phyloP scores from a whole-genome alignment of 2,329 filamentous ascomycete species.

The Hypoxylon sp. region DNA sequence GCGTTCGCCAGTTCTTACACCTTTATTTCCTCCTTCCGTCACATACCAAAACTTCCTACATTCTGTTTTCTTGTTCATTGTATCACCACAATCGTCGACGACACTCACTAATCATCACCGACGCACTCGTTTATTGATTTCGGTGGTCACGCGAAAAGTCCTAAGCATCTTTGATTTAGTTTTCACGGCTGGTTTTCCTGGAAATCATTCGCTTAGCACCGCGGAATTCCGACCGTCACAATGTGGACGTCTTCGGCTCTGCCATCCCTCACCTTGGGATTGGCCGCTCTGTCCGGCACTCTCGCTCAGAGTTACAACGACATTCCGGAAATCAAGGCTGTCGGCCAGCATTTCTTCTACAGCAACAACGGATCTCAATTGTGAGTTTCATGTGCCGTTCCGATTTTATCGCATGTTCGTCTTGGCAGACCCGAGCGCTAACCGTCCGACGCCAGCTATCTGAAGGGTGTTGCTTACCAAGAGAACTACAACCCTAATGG shows the following conservation, averaged over 20 bases:
- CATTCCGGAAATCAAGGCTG: constrained; percentile 50
- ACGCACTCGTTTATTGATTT: constrained; percentile 36
- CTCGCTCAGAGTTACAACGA: constrained; percentile 49
- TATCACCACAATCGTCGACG: constrained; percentile 17
- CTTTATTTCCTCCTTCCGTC: constrained; percentile 19
- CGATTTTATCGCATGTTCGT: constrained; percentile 3
- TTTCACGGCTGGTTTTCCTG: constrained; percentile 16
- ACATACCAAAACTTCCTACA: constrained; percentile 12
- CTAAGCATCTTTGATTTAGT: constrained; percentile 18
- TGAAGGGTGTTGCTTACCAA: constrained; percentile 96
- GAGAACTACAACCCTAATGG: constrained; percentile 75
- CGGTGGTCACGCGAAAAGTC: constrained; percentile 16
- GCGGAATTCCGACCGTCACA: constrained; percentile 20
- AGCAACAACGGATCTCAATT: constrained; percentile 76
- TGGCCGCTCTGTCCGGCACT: constrained; percentile 46
- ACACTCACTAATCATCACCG: constrained; percentile 13
- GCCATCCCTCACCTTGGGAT: constrained; percentile 44
- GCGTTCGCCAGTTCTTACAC: constrained; percentile 31
- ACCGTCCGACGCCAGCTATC: constrained; percentile 64
- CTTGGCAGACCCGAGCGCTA: constrained; percentile 39
- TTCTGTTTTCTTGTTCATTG: constrained; percentile 32
- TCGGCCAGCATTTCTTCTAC: constrained; percentile 55
- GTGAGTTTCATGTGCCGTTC: constrained; percentile 52
- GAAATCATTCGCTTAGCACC: constrained; percentile 32
- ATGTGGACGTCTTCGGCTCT: constrained; percentile 49